These are phyloP conservation scores for Gremmenia infestans DNA, from an alignment of 2,329 filamentous ascomycete genomes.

Conservation along the genomic window DNA sequence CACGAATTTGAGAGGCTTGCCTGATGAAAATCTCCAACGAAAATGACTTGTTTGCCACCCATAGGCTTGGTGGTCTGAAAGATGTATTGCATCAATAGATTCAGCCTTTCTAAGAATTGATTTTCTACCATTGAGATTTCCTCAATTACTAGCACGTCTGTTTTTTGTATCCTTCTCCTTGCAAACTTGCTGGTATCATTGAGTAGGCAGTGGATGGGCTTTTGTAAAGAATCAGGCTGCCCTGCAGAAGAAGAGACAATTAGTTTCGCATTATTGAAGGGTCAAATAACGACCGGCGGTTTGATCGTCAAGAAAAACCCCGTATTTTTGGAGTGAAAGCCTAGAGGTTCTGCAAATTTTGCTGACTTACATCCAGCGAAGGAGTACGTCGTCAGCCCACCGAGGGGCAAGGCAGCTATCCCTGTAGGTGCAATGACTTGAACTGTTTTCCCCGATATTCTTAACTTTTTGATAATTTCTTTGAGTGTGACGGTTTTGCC, in stretches of 20 bases:
- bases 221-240: constrained; percentile 22
- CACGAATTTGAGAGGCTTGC: too few relatives aligned
- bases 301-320: too few relatives aligned
- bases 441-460: background rate
- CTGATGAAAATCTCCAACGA: constrained; percentile 27
- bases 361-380: constrained; percentile 19
- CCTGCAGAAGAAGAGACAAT: too few relatives aligned
- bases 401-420: constrained; percentile 25
- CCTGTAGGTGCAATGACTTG: constrained; percentile 27
- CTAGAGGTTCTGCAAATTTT: too few relatives aligned
- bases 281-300: too few relatives aligned
- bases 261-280: too few relatives aligned
- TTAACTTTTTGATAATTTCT: constrained; percentile 16
- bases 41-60: constrained; percentile 27
- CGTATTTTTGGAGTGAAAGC: too few relatives aligned
- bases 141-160: constrained; percentile 24
- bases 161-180: constrained; percentile 1
- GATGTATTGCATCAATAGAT: constrained; percentile 17
- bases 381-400: constrained; percentile 24
- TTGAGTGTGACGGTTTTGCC: constrained; percentile 26
- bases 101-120: constrained; percentile 24
- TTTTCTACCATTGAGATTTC: constrained; percentile 30
- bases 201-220: constrained; percentile 8
- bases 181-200: background rate
- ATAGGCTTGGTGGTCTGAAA: constrained; percentile 14